Evolutionary conservation across 345 rosid genomes (phyloP).

Genomic region (Limnanthes douglasii): DNA sequence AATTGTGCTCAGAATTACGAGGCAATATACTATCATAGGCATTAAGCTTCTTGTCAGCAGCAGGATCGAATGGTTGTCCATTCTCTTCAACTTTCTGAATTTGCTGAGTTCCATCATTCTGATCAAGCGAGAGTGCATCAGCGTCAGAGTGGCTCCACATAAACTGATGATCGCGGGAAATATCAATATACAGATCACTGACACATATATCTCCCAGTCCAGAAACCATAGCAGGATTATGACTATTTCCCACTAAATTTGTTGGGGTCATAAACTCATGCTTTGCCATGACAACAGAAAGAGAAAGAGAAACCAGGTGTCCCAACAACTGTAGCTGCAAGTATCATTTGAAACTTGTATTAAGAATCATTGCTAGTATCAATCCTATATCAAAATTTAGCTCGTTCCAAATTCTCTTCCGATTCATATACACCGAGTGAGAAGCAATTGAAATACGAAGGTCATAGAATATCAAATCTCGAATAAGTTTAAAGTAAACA

Average conservation of each 20-base stretch:
- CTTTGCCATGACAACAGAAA: too few species aligned
- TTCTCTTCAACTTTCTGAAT: slow-evolving; percentile 11
- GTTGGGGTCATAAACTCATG: slow-evolving; percentile 12
- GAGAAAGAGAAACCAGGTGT: too few species aligned
- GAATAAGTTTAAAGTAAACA: too few species aligned
- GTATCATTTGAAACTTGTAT: too few species aligned
- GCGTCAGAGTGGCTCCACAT: slow-evolving; percentile 7
- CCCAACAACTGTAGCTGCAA: too few species aligned
- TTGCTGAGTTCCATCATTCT: slow-evolving; percentile 7
- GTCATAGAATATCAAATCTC: too few species aligned
- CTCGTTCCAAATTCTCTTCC: too few species aligned
- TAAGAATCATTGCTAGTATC: too few species aligned
- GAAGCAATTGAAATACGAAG: too few species aligned
- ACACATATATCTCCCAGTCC: slow-evolving; percentile 13
- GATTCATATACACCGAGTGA: too few species aligned
- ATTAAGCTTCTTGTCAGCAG: slow-evolving; percentile 7
- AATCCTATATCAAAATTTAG: too few species aligned
- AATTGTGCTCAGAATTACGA: slow-evolving; percentile 10
- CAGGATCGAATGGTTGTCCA: background rate
- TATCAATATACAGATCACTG: slow-evolving; percentile 12
- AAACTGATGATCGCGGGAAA: slow-evolving; percentile 5
- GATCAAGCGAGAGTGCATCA: slow-evolving; percentile 5
- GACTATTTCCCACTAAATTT: slow-evolving; percentile 10
- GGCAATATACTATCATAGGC: too few species aligned
- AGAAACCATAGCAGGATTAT: slow-evolving; percentile 8